Conservation (phyloP, 345 rosid genomes). For the Citrus hindsii region DNA sequence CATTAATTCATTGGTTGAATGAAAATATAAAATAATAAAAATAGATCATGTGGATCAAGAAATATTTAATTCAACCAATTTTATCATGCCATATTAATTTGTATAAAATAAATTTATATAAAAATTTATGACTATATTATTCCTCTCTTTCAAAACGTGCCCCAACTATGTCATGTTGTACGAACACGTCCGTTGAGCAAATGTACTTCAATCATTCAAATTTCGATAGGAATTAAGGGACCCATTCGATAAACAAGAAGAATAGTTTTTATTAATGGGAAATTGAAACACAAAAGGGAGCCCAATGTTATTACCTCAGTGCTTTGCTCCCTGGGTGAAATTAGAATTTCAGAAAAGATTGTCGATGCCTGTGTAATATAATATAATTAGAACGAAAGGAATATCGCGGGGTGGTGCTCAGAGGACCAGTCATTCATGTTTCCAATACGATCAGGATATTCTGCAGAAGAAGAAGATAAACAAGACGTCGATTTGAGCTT, state of each 20-base stretch:
- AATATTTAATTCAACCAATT: too few relatives aligned
- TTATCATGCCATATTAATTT: accelerated
- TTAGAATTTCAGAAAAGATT: not conserved
- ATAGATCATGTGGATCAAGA: accelerated
- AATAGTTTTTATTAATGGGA: too few relatives aligned
- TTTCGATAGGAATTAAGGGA: too few relatives aligned
- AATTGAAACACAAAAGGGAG: not conserved
- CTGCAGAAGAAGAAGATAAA: not conserved
- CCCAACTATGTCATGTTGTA: too few relatives aligned
- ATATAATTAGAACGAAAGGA: not conserved
- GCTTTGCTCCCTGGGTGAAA: not conserved
- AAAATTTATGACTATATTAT: accelerated
- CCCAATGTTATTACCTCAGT: not conserved
- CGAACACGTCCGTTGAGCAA: too few relatives aligned
- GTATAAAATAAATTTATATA: too few relatives aligned
- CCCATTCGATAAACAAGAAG: too few relatives aligned
- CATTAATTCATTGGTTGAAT: too few relatives aligned
- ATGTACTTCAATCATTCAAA: too few relatives aligned
- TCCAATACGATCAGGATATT: not conserved
- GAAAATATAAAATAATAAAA: too few relatives aligned
- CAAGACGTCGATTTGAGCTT: not conserved
- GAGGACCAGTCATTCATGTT: not conserved
- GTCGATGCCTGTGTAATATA: not conserved
- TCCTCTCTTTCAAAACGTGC: too few relatives aligned
- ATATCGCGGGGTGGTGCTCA: not conserved